These are phyloP conservation scores for Hygrophoropsis aurantiaca DNA, from an alignment of 768 basidiomycete species.

Conservation along the genomic window DNA sequence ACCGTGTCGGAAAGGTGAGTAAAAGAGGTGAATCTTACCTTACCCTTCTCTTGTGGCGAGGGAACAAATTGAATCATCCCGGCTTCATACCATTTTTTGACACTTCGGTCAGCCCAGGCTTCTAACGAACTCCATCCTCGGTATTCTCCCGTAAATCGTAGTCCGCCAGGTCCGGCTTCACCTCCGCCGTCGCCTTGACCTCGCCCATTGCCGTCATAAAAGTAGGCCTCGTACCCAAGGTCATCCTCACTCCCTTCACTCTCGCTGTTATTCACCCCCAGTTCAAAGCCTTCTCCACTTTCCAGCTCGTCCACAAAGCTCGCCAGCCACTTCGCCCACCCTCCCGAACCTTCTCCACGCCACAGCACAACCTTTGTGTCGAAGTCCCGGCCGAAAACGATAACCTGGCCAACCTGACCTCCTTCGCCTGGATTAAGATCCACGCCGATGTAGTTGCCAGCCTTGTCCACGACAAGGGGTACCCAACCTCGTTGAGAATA, in stretches of 20 bases:
- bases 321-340: slow-evolving; percentile 95
- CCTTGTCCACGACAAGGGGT: slow-evolving; percentile 90
- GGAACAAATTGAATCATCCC: slow-evolving; percentile 62
- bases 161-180: slow-evolving; percentile 66
- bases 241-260: slow-evolving; percentile 81
- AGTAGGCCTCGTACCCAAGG: slow-evolving; percentile 85
- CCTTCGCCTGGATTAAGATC: slow-evolving; percentile 85
- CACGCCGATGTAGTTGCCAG: slow-evolving; percentile 94
- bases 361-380: slow-evolving; percentile 96
- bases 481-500: slow-evolving; percentile 98
- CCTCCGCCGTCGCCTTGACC: slow-evolving; percentile 80
- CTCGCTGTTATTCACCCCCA: slow-evolving; percentile 55
- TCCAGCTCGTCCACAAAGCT: slow-evolving; percentile 92
- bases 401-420: slow-evolving; percentile 87
- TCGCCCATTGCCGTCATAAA: slow-evolving; percentile 74
- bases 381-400: slow-evolving; percentile 98
- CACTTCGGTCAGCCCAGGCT: slow-evolving; percentile 89
- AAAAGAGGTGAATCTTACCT: slow-evolving; percentile 34
- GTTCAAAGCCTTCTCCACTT: slow-evolving; percentile 83
- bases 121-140: slow-evolving; percentile 91
- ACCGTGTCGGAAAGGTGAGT: slow-evolving; percentile 7
- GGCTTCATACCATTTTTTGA: slow-evolving; percentile 81
- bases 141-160: slow-evolving; percentile 83
- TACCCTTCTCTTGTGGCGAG: slow-evolving; percentile 41
- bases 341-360: slow-evolving; percentile 84